These are phyloP conservation scores for Aspergillus heteromorphus DNA, from an alignment of 495 filamentous ascomycete genomes.

Conservation along the genomic window DNA sequence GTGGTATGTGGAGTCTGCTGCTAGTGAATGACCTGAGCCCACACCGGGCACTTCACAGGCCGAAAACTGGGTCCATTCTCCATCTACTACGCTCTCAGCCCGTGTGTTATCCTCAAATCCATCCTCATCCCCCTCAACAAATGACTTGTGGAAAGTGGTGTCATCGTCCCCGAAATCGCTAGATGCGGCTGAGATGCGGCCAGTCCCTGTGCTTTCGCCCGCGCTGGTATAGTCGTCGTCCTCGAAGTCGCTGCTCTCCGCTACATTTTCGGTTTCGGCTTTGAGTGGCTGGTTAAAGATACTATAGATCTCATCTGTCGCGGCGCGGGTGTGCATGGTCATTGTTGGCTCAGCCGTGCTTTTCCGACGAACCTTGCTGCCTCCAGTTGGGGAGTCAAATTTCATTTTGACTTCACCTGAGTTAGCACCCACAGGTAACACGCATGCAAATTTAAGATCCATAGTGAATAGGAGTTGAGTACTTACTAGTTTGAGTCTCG, in stretches of 20 bases:
- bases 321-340: constrained; percentile 92
- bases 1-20: constrained; percentile 25
- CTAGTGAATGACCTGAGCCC: constrained; percentile 26
- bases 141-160: constrained; percentile 37
- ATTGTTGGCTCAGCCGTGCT: constrained; percentile 82
- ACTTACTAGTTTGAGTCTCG: constrained; percentile 78
- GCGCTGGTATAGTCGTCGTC: constrained; percentile 76
- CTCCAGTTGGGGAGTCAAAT: constrained; percentile 74
- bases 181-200: constrained; percentile 53
- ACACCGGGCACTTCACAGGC: constrained; percentile 65
- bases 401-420: constrained; percentile 73
- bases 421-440: constrained; percentile 13
- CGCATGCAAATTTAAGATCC: not conserved
- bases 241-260: constrained; percentile 56
- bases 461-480: constrained; percentile 5
- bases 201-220: constrained; percentile 76
- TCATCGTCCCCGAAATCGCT: constrained; percentile 65
- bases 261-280: constrained; percentile 37
- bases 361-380: constrained; percentile 68
- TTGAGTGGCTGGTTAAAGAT: constrained; percentile 91
- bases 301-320: constrained; percentile 94
- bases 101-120: constrained; percentile 41
- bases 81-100: constrained; percentile 54
- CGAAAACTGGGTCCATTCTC: constrained; percentile 84
- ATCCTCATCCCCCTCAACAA: constrained; percentile 41